phyloP scores from a whole-genome alignment of 495 filamentous ascomycete genomes.

The Hypoxylon lienhwacheense region DNA sequence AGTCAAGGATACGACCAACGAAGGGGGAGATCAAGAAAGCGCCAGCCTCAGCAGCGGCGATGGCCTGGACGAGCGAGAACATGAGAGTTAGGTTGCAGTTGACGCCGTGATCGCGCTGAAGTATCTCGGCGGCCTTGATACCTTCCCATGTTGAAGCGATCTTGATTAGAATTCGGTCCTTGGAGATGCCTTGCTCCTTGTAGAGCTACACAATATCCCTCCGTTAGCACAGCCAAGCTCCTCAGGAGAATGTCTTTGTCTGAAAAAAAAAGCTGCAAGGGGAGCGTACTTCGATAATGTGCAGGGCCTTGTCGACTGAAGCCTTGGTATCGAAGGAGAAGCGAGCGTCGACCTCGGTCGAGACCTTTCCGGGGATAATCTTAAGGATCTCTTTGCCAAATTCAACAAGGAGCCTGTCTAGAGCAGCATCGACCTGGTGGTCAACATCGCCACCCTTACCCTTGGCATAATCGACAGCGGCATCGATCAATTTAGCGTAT shows the following conservation, averaged over 20 bases:
- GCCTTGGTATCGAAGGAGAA: slow-evolving; percentile 95
- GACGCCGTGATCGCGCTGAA: slow-evolving; percentile 89
- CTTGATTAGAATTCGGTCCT: slow-evolving; percentile 92
- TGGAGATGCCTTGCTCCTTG: slow-evolving; percentile 84
- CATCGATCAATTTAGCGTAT: slow-evolving; percentile 90
- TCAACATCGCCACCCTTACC: slow-evolving; percentile 64
- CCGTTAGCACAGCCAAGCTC: background rate
- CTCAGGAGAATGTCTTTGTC: too few species aligned
- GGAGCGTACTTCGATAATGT: slow-evolving; percentile 84
- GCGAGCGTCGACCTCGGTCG: slow-evolving; percentile 94
- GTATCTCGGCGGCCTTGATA: slow-evolving; percentile 93
- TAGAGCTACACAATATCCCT: slow-evolving; percentile 68
- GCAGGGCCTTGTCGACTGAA: slow-evolving; percentile 92
- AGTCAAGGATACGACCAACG: slow-evolving; percentile 98
- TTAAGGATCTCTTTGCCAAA: slow-evolving; percentile 97
- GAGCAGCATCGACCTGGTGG: slow-evolving; percentile 75
- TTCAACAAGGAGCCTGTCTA: slow-evolving; percentile 93
- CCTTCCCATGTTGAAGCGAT: slow-evolving; percentile 92
- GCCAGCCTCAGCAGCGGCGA: slow-evolving; percentile 93
- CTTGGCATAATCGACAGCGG: slow-evolving; percentile 85
- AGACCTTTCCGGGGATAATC: slow-evolving; percentile 97
- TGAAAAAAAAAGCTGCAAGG: background rate
- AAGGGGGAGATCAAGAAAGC: slow-evolving; percentile 99
- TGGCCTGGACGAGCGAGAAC: slow-evolving; percentile 95
- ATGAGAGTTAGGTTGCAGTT: slow-evolving; percentile 99